Evolutionary conservation across 1,139 yeast species (phyloP).

Genomic region (Debaryomycetaceae sp.): DNA sequence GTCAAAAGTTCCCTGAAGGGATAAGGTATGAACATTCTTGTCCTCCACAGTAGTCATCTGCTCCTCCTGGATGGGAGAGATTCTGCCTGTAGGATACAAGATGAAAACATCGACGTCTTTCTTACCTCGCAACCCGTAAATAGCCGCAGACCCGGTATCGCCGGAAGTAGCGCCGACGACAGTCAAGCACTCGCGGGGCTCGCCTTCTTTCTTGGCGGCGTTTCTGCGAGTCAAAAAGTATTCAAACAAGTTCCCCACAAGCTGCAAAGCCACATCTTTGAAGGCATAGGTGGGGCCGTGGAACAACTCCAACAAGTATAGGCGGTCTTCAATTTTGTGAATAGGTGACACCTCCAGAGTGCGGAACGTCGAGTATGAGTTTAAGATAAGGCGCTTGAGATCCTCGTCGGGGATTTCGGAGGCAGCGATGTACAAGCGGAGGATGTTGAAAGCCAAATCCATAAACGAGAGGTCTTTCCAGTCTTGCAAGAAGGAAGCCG

Average conservation of each 20-base stretch:
- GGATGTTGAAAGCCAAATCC: conserved; percentile 76
- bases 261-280: conserved; percentile 96
- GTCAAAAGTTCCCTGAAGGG: conserved; percentile 93
- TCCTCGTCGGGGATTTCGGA: conserved; percentile 66
- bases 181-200: conserved; percentile 68
- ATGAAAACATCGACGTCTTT: conserved; percentile 94
- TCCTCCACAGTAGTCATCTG: conserved; percentile 99
- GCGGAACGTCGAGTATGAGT: conserved; percentile 86
- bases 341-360: conserved; percentile 80
- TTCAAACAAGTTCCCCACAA: conserved; percentile 93
- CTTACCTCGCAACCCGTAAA: conserved; percentile 92
- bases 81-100: conserved; percentile 93
- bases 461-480: conserved; percentile 75
- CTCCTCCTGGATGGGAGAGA: conserved; percentile 94
- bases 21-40: conserved; percentile 83
- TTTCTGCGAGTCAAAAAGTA: conserved; percentile 77
- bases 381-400: conserved; percentile 46
- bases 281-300: conserved; percentile 99
- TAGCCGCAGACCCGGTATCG: conserved; percentile 98
- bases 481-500: conserved; percentile 42
- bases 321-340: conserved; percentile 41
- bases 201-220: conserved; percentile 43
- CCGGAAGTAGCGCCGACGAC: conserved; percentile 99
- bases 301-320: conserved; percentile 81
- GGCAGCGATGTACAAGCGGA: conserved; percentile 64